Evolutionary conservation across 2,329 filamentous ascomycete species (phyloP).

Genomic region (Tolypocladium album): DNA sequence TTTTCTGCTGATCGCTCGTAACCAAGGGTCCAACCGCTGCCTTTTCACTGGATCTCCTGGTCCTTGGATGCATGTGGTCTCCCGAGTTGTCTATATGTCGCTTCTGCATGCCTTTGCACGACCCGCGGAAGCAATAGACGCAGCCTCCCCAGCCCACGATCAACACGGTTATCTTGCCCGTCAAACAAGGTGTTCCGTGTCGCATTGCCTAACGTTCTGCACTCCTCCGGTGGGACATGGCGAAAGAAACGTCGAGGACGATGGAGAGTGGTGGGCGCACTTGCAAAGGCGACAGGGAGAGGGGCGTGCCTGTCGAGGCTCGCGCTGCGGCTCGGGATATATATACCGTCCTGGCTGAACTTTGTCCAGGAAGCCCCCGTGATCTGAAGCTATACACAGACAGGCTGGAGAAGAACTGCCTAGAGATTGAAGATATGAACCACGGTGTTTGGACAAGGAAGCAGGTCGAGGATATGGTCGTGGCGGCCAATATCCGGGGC

Average conservation of each 20-base stretch:
- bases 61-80: neutral
- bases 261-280: neutral
- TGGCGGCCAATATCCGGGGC: conserved; percentile 5
- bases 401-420: neutral
- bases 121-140: neutral
- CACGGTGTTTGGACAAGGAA: conserved; percentile 1
- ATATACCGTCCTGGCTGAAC: neutral
- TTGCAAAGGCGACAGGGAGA: neutral
- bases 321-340: neutral
- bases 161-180: neutral
- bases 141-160: neutral
- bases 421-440: neutral
- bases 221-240: neutral
- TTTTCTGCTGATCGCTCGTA: neutral
- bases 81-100: neutral
- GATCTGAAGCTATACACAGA: neutral
- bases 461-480: conserved; percentile 8
- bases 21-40: neutral
- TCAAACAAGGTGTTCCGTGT: neutral
- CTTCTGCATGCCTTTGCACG: neutral
- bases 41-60: neutral
- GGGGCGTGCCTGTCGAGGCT: neutral
- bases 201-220: neutral
- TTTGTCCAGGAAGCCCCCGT: neutral
- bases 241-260: neutral